Conservation (phyloP, 2,329 filamentous ascomycete genomes). For the Aspergillus intermedius region DNA sequence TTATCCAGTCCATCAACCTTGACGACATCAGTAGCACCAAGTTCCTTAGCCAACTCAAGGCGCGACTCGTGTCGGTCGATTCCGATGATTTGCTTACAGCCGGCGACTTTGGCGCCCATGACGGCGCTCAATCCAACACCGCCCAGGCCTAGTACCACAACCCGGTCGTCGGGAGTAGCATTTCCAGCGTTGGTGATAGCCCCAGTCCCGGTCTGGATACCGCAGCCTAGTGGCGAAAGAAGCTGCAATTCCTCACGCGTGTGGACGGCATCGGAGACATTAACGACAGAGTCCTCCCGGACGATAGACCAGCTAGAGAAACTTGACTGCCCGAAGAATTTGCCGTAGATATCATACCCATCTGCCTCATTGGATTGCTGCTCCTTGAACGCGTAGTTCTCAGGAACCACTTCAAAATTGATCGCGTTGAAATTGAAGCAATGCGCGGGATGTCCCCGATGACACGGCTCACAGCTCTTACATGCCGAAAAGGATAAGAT, state of each 20-base stretch:
- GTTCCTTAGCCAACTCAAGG: constrained; percentile 33
- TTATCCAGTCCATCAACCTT: neutral
- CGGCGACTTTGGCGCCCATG: constrained; percentile 43
- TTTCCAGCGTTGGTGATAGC: constrained; percentile 35
- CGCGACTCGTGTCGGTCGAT: constrained; percentile 34
- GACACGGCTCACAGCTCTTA: constrained; percentile 43
- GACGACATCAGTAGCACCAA: constrained; percentile 37
- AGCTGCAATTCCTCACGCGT: constrained; percentile 27
- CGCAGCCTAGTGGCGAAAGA: constrained; percentile 42
- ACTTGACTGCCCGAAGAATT: constrained; percentile 47
- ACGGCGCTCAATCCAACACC: constrained; percentile 44
- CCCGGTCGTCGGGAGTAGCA: constrained; percentile 28
- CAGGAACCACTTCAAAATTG: constrained; percentile 26
- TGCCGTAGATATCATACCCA: constrained; percentile 21
- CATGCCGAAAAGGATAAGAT: constrained; percentile 46
- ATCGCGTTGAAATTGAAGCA: constrained; percentile 44
- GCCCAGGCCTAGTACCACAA: constrained; percentile 41
- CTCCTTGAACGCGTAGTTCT: neutral
- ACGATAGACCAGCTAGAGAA: constrained; percentile 38
- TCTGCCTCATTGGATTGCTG: constrained; percentile 6
- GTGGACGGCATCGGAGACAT: constrained; percentile 35
- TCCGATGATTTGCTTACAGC: constrained; percentile 35
- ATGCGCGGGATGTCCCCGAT: constrained; percentile 41
- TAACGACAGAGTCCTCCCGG: constrained; percentile 35
- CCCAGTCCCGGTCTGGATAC: constrained; percentile 42